Evolutionary conservation across 2,329 filamentous ascomycete species (phyloP).

Genomic region (Cytospora mali): DNA sequence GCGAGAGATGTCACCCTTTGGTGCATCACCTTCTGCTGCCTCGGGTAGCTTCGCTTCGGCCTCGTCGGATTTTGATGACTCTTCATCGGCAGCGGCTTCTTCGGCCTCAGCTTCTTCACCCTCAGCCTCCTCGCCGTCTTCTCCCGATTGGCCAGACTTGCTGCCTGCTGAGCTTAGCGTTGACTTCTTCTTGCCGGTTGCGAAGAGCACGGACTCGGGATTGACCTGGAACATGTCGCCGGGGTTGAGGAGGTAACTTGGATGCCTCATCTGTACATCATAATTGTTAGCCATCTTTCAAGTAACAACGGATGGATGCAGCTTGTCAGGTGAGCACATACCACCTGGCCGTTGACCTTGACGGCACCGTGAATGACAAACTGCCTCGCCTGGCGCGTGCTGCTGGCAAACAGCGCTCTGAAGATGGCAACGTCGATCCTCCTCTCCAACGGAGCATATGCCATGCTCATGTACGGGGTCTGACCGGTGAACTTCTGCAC

Average conservation of each 20-base stretch:
- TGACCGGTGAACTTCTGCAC: constrained; percentile 39
- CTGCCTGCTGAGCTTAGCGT: constrained; percentile 31
- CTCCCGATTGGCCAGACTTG: constrained; percentile 36
- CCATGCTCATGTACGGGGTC: constrained; percentile 96
- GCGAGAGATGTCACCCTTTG: constrained; percentile 20
- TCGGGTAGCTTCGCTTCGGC: constrained; percentile 16
- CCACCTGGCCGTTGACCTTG: constrained; percentile 95
- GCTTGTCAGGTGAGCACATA: constrained; percentile 42
- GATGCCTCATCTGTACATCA: constrained; percentile 76
- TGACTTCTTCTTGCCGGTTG: constrained; percentile 74
- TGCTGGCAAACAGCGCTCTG: constrained; percentile 90
- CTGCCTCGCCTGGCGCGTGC: constrained; percentile 87
- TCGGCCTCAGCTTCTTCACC: constrained; percentile 30
- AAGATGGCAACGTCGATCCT: constrained; percentile 94
- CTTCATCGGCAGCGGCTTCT: constrained; percentile 32
- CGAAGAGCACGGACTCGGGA: constrained; percentile 82
- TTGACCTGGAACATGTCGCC: constrained; percentile 99
- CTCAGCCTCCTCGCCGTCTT: constrained; percentile 6
- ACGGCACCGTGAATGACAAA: constrained; percentile 93
- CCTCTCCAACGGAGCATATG: constrained; percentile 87
- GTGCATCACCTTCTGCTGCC: constrained; percentile 31
- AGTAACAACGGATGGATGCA: background rate
- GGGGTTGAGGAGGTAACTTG: constrained; percentile 91
- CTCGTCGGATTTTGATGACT: constrained; percentile 15
- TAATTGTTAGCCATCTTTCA: constrained; percentile 14